phyloP scores from a whole-genome alignment of 2,329 filamentous ascomycete genomes.

The Botrytis squamosa region DNA sequence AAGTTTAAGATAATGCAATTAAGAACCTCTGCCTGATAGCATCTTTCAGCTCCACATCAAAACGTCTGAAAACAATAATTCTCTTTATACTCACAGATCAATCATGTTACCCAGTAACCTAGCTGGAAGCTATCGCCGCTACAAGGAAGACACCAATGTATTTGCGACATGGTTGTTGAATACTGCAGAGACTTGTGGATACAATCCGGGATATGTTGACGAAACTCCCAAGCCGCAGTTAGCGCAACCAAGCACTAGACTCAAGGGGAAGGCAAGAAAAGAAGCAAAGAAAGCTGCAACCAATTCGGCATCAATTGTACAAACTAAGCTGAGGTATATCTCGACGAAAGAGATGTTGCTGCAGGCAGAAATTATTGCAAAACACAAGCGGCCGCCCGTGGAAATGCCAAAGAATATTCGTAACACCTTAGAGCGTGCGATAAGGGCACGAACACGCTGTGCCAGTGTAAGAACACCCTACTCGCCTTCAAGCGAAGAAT shows the following conservation, averaged over 20 bases:
- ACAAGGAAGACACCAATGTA: constrained; percentile 1
- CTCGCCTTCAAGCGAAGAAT: neutral
- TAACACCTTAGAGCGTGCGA: neutral
- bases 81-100: neutral
- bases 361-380: neutral
- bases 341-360: neutral
- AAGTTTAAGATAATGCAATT: neutral
- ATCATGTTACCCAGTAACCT: neutral
- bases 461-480: neutral
- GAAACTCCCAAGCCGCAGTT: neutral
- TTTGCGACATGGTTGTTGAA: neutral
- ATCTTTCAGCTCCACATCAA: neutral
- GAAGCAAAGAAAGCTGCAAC: neutral
- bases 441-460: neutral
- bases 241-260: neutral
- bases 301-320: no score
- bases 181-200: neutral
- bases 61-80: no score
- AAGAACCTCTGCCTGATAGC: neutral
- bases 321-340: neutral
- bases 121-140: neutral
- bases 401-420: neutral
- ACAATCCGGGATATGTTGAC: neutral
- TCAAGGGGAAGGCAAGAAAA: neutral
- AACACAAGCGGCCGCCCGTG: neutral